Percentiles rank a stretch among this genome's conserved stretches.
These are phyloP conservation scores for Hymenoscyphus repandus DNA, from an alignment of 2,329 filamentous ascomycete genomes.

Conservation along the genomic window DNA sequence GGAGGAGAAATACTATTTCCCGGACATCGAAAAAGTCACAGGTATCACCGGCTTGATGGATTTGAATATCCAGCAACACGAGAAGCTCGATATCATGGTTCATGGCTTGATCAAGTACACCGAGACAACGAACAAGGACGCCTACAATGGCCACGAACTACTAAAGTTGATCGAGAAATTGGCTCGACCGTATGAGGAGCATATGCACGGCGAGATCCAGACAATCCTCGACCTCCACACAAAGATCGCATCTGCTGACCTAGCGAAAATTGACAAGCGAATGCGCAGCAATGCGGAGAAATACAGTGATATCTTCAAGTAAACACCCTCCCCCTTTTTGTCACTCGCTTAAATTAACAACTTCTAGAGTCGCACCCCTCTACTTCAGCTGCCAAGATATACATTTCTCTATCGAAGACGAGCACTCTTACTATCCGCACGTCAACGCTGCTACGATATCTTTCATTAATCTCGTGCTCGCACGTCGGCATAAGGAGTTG, in stretches of 20 bases:
- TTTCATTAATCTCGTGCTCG: conserved; percentile 23
- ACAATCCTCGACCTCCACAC: conserved; percentile 24
- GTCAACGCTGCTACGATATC: conserved; percentile 17
- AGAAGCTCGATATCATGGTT: conserved; percentile 30
- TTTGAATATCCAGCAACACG: conserved; percentile 32
- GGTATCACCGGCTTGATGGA: conserved; percentile 31
- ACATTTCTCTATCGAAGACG: conserved; percentile 14
- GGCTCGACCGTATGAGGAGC: conserved; percentile 22
- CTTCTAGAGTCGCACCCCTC: conserved; percentile 18
- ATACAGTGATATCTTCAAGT: conserved; percentile 25
- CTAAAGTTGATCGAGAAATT: conserved; percentile 25
- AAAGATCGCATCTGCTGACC: conserved; percentile 11
- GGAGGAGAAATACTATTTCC: conserved; percentile 34
- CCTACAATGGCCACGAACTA: conserved; percentile 23
- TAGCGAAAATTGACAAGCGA: conserved; percentile 17
- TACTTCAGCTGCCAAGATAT: conserved; percentile 17
- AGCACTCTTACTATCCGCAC: conserved; percentile 21
- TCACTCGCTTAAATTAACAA: neutral
- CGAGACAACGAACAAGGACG: conserved; percentile 18
- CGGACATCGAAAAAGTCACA: conserved; percentile 30
- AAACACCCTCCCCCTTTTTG: neutral
- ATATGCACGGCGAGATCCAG: conserved; percentile 29
- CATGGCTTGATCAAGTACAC: conserved; percentile 27
- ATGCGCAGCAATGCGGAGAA: conserved; percentile 17
- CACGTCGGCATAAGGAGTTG: conserved; percentile 20